Evolutionary conservation across 2,329 filamentous ascomycete genomes (phyloP).

Genomic region (Coleophoma eucalyptorum): DNA sequence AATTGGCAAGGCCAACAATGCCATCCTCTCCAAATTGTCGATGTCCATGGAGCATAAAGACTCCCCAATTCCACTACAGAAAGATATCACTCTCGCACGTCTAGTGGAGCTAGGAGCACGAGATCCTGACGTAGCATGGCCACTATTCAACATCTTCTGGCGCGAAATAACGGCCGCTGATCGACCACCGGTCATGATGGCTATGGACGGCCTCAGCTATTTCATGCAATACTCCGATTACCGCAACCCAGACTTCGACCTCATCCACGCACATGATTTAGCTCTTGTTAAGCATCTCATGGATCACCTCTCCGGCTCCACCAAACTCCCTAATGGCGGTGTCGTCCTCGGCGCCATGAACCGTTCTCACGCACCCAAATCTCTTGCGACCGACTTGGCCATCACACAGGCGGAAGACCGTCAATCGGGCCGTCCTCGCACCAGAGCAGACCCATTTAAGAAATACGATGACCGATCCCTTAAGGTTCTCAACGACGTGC

Average conservation of each 20-base stretch:
- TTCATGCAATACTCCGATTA: conserved; percentile 79
- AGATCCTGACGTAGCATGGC: conserved; percentile 76
- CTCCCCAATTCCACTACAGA: conserved; percentile 55
- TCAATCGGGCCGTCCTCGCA: conserved; percentile 30
- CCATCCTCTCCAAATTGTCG: conserved; percentile 52
- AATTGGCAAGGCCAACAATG: conserved; percentile 68
- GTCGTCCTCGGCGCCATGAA: conserved; percentile 73
- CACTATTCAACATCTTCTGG: conserved; percentile 79
- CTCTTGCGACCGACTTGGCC: conserved; percentile 65
- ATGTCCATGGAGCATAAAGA: conserved; percentile 47
- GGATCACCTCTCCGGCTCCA: conserved; percentile 62
- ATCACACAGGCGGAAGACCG: conserved; percentile 52
- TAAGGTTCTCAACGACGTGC: conserved; percentile 44
- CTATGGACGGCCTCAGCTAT: conserved; percentile 76
- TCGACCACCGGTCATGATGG: conserved; percentile 59
- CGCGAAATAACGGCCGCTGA: conserved; percentile 62
- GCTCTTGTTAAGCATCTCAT: conserved; percentile 71
- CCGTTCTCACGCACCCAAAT: conserved; percentile 62
- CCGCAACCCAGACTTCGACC: conserved; percentile 63
- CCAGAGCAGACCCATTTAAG: conserved; percentile 47
- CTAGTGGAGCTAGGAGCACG: conserved; percentile 66
- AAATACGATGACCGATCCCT: conserved; percentile 56
- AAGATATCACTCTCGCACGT: conserved; percentile 58
- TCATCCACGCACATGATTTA: conserved; percentile 84
- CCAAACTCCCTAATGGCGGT: conserved; percentile 66